phyloP scores from a whole-genome alignment of 1,139 yeast species.

The Taphrina wiesneri region DNA sequence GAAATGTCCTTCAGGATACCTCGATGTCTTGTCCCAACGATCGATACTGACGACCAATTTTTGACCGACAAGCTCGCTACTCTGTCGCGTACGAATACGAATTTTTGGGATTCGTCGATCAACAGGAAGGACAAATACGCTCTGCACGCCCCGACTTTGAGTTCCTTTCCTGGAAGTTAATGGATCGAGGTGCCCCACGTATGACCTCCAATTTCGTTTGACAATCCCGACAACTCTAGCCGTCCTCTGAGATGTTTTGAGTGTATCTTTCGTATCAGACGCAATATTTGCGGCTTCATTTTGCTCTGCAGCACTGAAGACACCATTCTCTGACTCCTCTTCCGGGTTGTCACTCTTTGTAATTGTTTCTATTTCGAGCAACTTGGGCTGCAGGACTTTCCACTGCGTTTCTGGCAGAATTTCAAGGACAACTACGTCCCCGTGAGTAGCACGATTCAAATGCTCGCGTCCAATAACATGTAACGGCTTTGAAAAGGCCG shows the following conservation, averaged over 20 bases:
- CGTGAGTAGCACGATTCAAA: constrained; percentile 85
- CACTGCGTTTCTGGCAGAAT: constrained; percentile 81
- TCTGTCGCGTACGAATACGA: constrained; percentile 82
- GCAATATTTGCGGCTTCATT: constrained; percentile 52
- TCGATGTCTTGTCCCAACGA: constrained; percentile 82
- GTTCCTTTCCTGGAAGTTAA: constrained; percentile 55
- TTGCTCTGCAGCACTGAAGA: constrained; percentile 71
- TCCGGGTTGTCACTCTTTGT: constrained; percentile 57
- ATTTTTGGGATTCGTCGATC: constrained; percentile 86
- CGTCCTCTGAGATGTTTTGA: constrained; percentile 69
- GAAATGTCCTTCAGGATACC: constrained; percentile 92
- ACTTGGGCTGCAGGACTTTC: constrained; percentile 80
- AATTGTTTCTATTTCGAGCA: constrained; percentile 70
- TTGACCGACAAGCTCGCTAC: constrained; percentile 75
- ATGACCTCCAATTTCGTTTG: constrained; percentile 92
- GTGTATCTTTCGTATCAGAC: constrained; percentile 55
- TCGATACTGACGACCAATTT: constrained; percentile 91
- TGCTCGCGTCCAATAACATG: constrained; percentile 78
- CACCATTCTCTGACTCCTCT: constrained; percentile 45
- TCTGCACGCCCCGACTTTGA: constrained; percentile 56
- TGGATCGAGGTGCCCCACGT: constrained; percentile 91
- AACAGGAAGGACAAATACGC: constrained; percentile 83
- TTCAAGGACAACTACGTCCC: constrained; percentile 90
- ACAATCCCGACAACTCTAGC: constrained; percentile 86
- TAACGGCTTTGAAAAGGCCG: constrained; percentile 78